Percentiles rank a stretch among this genome's conserved stretches.
These are phyloP conservation scores for Massariosphaeria phaeospora DNA, from an alignment of 495 filamentous ascomycete genomes.

Conservation along the genomic window DNA sequence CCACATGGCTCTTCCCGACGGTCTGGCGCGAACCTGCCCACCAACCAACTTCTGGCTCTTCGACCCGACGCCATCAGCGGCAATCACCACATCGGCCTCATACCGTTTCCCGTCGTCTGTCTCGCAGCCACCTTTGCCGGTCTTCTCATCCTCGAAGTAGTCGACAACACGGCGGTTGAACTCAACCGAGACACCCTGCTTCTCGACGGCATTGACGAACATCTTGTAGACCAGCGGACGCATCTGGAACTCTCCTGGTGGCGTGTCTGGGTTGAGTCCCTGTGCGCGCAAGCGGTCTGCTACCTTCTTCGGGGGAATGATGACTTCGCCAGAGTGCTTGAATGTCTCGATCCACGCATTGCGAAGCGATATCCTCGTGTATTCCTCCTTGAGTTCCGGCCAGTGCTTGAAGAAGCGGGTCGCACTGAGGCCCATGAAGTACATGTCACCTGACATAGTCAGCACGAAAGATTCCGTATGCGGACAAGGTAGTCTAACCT, in stretches of 20 bases:
- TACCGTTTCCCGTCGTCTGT: constrained; percentile 49
- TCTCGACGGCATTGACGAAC: constrained; percentile 50
- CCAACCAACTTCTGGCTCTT: constrained; percentile 55
- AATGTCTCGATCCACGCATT: constrained; percentile 50
- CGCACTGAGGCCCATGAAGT: constrained; percentile 47
- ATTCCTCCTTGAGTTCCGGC: constrained; percentile 51
- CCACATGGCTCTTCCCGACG: constrained; percentile 51
- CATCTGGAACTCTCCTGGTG: constrained; percentile 42
- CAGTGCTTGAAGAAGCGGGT: constrained; percentile 52
- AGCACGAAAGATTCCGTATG: too few species aligned
- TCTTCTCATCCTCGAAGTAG: constrained; percentile 54
- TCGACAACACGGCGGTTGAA: constrained; percentile 53
- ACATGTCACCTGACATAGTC: constrained; percentile 48
- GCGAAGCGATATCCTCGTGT: constrained; percentile 44
- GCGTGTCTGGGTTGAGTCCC: constrained; percentile 42
- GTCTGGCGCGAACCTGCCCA: constrained; percentile 48
- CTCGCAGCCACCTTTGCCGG: constrained; percentile 48
- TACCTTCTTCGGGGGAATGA: constrained; percentile 36
- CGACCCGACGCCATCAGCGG: constrained; percentile 61
- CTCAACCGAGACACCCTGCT: constrained; percentile 49
- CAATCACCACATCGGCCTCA: constrained; percentile 55
- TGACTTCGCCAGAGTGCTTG: constrained; percentile 50
- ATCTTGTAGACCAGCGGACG: constrained; percentile 54
- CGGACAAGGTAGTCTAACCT: constrained; percentile 18
- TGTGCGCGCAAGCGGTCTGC: constrained; percentile 34